A percentile compares a stretch with the other conserved stretches of the same genome.
Conservation (phyloP, 345 rosid species). For the Citrus hindsii region DNA sequence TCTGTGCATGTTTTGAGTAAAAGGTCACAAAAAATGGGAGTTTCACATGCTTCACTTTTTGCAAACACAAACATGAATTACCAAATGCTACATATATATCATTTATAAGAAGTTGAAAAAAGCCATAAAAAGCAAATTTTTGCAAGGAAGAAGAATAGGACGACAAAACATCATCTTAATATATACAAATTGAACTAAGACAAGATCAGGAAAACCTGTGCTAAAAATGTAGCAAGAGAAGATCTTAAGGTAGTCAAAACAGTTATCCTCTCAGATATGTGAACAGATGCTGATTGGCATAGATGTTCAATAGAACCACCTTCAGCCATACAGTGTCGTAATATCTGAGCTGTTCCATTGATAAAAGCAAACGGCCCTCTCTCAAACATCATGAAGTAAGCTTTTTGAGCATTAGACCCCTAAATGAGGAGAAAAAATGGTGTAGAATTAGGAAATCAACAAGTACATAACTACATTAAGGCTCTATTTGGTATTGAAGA, state of each 20-base stretch:
- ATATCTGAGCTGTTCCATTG: conserved; percentile 42
- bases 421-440: conserved; percentile 14
- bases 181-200: background rate
- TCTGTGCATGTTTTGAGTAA: background rate
- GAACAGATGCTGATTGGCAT: conserved; percentile 56
- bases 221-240: conserved; percentile 74
- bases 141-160: background rate
- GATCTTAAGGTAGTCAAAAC: conserved; percentile 55
- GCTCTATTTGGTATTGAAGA: too few relatives aligned
- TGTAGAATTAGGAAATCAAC: background rate
- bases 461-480: background rate
- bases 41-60: background rate
- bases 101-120: background rate
- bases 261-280: conserved; percentile 64
- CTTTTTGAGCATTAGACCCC: conserved; percentile 69
- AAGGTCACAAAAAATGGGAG: background rate
- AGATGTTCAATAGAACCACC: conserved; percentile 53
- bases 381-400: conserved; percentile 77
- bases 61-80: background rate
- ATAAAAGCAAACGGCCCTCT: conserved; percentile 86
- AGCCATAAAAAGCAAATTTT: background rate
- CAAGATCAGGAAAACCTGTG: conserved; percentile 52
- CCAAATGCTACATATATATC: background rate
- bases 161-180: background rate
- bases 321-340: conserved; percentile 38